A percentile compares a stretch with the other conserved stretches of the same genome.
Conservation (phyloP, 2,329 filamentous ascomycete genomes). For the Aspergillus sp. region DNA sequence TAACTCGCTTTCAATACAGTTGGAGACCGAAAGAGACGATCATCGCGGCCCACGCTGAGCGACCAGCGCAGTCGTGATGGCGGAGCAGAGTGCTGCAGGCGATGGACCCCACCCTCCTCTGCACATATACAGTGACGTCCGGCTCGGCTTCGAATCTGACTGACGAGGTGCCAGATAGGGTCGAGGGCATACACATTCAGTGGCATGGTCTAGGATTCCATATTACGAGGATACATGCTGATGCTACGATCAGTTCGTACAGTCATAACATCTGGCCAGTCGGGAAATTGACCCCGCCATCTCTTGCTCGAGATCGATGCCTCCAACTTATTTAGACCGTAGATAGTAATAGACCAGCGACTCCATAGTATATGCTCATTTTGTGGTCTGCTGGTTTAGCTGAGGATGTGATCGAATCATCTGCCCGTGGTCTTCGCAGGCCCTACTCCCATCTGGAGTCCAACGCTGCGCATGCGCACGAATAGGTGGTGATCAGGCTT, state of each 20-base stretch:
- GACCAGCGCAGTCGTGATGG: not conserved
- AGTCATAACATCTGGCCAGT: not conserved
- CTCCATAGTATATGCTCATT: not conserved
- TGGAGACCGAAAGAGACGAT: not conserved
- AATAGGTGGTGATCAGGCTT: not conserved
- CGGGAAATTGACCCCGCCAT: not conserved
- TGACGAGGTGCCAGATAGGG: no score
- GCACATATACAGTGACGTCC: not conserved
- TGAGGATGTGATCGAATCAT: not conserved
- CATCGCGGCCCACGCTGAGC: not conserved
- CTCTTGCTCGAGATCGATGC: not conserved
- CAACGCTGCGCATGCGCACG: not conserved
- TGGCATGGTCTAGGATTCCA: not conserved
- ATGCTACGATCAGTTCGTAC: not conserved
- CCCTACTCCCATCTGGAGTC: not conserved
- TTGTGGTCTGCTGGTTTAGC: not conserved
- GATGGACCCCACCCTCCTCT: no score
- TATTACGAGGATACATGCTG: not conserved
- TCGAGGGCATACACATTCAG: no score
- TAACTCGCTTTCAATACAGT: not conserved
- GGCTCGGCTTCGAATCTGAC: not conserved
- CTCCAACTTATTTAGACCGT: not conserved
- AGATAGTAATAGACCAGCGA: not conserved
- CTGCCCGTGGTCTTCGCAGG: not conserved
- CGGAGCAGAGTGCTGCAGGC: not conserved